phyloP scores from a whole-genome alignment of 208 protist species.

The Blastocrithidia nonstop region DNA sequence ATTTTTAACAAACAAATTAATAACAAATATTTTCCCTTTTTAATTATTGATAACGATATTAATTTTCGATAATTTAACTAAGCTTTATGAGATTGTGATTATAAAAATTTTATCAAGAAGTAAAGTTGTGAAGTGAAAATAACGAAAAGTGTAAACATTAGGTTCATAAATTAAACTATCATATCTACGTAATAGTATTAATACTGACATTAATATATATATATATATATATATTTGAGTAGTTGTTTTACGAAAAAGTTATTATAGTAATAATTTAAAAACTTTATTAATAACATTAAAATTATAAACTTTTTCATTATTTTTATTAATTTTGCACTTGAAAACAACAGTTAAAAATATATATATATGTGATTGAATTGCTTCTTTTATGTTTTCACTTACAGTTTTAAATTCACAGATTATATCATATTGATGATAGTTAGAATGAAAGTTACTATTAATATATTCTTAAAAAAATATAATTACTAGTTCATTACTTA shows the following conservation, averaged over 20 bases:
- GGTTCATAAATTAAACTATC: slow-evolving; percentile 1
- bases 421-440: slow-evolving; percentile 34
- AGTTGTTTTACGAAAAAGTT: not conserved
- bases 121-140: not conserved
- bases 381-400: slow-evolving; percentile 8
- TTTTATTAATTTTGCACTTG: slow-evolving; percentile 2
- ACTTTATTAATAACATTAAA: slow-evolving; percentile 2
- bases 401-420: slow-evolving; percentile 8
- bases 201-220: not conserved
- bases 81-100: not conserved
- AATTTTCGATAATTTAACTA: not conserved
- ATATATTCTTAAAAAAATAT: slow-evolving; percentile 12
- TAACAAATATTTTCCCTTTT: not conserved
- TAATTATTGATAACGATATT: not conserved
- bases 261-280: slow-evolving; percentile 2
- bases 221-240: not conserved
- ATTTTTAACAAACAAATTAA: not conserved
- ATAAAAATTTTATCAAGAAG: slow-evolving; percentile 1
- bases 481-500: slow-evolving; percentile 27
- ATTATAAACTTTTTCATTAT: not conserved
- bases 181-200: not conserved
- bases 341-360: slow-evolving; percentile 44
- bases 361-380: slow-evolving; percentile 68
- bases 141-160: not conserved
- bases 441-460: slow-evolving; percentile 11